Evolutionary conservation across 2,329 filamentous ascomycete species (phyloP).

Genomic region (Huntiella bhutanensis): DNA sequence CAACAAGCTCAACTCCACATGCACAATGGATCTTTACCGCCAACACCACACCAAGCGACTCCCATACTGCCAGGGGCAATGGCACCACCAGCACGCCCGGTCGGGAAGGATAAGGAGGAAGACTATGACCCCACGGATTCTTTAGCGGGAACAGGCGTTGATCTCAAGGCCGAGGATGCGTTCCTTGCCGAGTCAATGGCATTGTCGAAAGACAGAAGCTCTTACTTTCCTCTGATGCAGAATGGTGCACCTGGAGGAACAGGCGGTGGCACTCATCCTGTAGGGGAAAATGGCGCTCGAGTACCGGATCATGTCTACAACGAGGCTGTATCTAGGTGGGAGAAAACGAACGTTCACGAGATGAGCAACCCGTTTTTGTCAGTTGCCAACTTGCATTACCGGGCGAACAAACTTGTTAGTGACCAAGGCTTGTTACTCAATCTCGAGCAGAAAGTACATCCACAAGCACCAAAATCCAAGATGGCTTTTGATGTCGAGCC

Average conservation of each 20-base stretch:
- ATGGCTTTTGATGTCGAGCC: conserved; percentile 9
- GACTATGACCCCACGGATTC: conserved; percentile 68
- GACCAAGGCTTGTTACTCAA: conserved; percentile 39
- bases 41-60: conserved; percentile 3
- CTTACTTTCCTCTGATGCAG: not conserved
- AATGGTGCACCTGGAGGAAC: conserved; percentile 32
- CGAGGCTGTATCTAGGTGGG: conserved; percentile 42
- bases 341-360: conserved; percentile 44
- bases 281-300: conserved; percentile 42
- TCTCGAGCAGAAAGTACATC: conserved; percentile 31
- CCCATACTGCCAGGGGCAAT: conserved; percentile 24
- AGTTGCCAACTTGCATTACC: conserved; percentile 40
- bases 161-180: conserved; percentile 72
- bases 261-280: conserved; percentile 45
- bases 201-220: not conserved
- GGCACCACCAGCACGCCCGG: conserved; percentile 41
- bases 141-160: conserved; percentile 66
- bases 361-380: conserved; percentile 55
- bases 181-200: conserved; percentile 38
- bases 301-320: conserved; percentile 47
- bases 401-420: conserved; percentile 35
- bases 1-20: not conserved
- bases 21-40: not conserved
- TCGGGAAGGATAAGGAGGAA: conserved; percentile 37
- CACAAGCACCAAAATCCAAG: conserved; percentile 23